Conservation (phyloP, 1,284 basidiomycete genomes). For the Cryptococcus hybrid region DNA sequence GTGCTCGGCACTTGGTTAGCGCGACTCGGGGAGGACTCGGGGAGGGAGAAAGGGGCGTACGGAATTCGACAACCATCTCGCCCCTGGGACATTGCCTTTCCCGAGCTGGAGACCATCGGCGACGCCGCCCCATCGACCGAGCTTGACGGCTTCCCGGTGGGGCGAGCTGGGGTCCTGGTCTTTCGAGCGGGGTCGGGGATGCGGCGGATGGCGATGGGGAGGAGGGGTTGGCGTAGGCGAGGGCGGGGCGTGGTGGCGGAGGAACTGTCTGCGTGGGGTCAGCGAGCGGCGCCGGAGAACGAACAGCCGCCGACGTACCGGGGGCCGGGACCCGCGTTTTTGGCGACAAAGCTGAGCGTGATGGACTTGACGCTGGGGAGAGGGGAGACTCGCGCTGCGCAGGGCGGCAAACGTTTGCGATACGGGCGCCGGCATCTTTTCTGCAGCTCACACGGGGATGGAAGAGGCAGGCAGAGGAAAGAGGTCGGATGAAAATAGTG, state of each 20-base stretch:
- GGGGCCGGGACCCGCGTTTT: conserved; percentile 31
- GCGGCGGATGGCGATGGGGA: conserved; percentile 29
- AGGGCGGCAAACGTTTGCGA: too few species aligned
- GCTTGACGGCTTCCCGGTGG: neutral
- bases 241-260: conserved; percentile 28
- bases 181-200: conserved; percentile 27
- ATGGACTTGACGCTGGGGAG: conserved; percentile 4
- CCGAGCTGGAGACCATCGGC: too few species aligned
- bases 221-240: conserved; percentile 42
- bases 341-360: conserved; percentile 26
- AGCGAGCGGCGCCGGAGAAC: neutral
- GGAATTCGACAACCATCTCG: conserved; percentile 25
- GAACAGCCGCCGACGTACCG: conserved; percentile 19
- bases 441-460: too few species aligned
- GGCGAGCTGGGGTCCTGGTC: conserved; percentile 3
- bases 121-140: neutral
- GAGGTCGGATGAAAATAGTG: too few species aligned
- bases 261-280: conserved; percentile 36
- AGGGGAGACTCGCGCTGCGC: neutral
- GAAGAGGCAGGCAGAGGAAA: too few species aligned
- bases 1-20: neutral
- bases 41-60: conserved; percentile 20
- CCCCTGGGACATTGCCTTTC: conserved; percentile 2
- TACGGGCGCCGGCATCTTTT: too few species aligned
- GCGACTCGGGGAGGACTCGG: too few species aligned